phyloP scores from a whole-genome alignment of 768 basidiomycete genomes.

The Nidularia pulvinata region DNA sequence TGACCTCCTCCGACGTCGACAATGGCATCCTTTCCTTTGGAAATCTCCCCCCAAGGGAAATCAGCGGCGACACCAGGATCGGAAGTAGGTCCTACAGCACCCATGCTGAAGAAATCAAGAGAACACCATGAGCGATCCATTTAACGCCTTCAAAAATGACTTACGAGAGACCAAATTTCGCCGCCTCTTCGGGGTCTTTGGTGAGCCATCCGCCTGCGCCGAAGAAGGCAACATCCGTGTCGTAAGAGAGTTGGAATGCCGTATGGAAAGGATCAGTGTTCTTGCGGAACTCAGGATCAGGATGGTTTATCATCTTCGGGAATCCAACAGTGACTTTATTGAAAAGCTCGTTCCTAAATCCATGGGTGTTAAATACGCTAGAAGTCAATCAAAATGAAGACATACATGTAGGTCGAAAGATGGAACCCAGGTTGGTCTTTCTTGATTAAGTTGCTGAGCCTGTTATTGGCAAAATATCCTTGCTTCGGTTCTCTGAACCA shows the following conservation, averaged over 20 bases:
- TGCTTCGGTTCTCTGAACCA: constrained; percentile 33
- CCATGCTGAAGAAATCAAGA: constrained; percentile 17
- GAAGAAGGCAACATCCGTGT: constrained; percentile 31
- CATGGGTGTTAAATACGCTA: not conserved
- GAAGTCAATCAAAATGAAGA: not conserved
- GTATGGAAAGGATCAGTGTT: constrained; percentile 31
- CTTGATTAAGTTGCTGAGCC: constrained; percentile 31
- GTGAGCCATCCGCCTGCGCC: constrained; percentile 32
- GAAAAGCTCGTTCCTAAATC: constrained; percentile 30
- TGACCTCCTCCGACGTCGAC: constrained; percentile 40
- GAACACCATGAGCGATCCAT: not conserved
- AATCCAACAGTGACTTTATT: constrained; percentile 27
- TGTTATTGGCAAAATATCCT: constrained; percentile 34
- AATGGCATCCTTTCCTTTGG: constrained; percentile 31
- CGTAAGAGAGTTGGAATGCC: constrained; percentile 33
- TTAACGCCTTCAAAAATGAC: not conserved
- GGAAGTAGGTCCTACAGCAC: constrained; percentile 34
- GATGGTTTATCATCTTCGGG: constrained; percentile 30
- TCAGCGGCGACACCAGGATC: constrained; percentile 34
- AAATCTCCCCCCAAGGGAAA: constrained; percentile 32
- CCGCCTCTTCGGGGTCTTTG: constrained; percentile 31
- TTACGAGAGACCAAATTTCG: constrained; percentile 31
- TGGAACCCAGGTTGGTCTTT: constrained; percentile 29
- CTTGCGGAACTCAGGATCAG: constrained; percentile 27
- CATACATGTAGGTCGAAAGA: constrained; percentile 33